A percentile compares a stretch with the other conserved stretches of the same genome.
These are phyloP conservation scores for Fusarium devonianum DNA, from an alignment of 2,329 filamentous ascomycete genomes.

Conservation along the genomic window DNA sequence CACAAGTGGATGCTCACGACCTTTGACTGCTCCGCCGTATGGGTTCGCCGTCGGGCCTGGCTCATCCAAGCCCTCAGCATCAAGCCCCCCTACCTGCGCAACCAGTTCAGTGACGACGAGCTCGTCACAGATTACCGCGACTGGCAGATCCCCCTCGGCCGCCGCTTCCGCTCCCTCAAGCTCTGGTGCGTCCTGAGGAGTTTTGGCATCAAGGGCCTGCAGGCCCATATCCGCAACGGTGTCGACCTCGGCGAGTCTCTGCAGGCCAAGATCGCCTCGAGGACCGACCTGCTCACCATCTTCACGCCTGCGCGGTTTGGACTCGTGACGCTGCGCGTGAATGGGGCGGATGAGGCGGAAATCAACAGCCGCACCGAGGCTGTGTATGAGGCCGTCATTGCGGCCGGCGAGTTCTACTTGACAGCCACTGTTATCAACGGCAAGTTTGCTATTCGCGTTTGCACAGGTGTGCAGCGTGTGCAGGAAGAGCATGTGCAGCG, in stretches of 20 bases:
- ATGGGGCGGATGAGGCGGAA: conserved; percentile 54
- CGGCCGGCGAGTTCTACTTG: conserved; percentile 79
- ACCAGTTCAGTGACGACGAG: conserved; percentile 79
- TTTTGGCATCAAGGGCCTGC: conserved; percentile 80
- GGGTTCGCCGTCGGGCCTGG: conserved; percentile 75
- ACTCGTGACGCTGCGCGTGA: conserved; percentile 76
- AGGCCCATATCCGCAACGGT: conserved; percentile 73
- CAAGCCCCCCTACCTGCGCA: conserved; percentile 81
- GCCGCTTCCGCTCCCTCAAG: conserved; percentile 88
- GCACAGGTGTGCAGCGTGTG: conserved; percentile 71
- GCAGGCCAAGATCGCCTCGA: conserved; percentile 61
- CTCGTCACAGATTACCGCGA: conserved; percentile 94
- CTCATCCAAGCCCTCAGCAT: conserved; percentile 83
- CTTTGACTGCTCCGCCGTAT: conserved; percentile 86
- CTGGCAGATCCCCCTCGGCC: conserved; percentile 94
- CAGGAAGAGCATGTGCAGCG: conserved; percentile 76
- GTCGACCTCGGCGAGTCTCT: conserved; percentile 76
- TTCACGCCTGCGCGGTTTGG: conserved; percentile 78
- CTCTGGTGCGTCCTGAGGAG: conserved; percentile 92
- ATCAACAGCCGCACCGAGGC: conserved; percentile 74
- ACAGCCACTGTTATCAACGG: conserved; percentile 78
- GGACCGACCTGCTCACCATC: conserved; percentile 77
- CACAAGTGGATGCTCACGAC: conserved; percentile 98
- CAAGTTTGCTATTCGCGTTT: conserved; percentile 80
- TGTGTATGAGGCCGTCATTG: conserved; percentile 79